Base-by-base conservation (phyloP, 352 stramenopile species). In the Plasmopara viticola region DNA sequence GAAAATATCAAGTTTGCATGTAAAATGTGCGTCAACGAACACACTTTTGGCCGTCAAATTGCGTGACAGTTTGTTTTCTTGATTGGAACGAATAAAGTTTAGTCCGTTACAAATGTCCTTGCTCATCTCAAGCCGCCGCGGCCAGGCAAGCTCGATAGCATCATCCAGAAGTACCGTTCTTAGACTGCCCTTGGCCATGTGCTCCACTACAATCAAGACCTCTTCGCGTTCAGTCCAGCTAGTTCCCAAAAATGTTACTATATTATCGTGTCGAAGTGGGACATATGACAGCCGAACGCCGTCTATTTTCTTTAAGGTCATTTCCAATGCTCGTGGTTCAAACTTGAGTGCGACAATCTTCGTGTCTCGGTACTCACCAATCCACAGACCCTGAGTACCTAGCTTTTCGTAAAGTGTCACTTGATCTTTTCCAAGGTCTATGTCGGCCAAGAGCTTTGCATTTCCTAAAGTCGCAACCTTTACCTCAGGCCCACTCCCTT, bases 1-100 rank as follows among this genome's bases (percentile, higher is more conserved):
- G 48, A 91, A 84, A 14, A 87, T 72, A 45, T 91, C 78, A 10
- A 91, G 56, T 53, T 91, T 91, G 50, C 78, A 89, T 35, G 67
- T 77, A n/a, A 85, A 53, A 5, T 84, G 63, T 5, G 50, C 60
- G 37, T 74, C 66, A 47, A 75, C 69, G 10, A 91, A 56, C 41
- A 87, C 71, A 47, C 70, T 87, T 40, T 65, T 78, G n/a, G 60
- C 61, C 12, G 75, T 84, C 20, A 90, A 28, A 30, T 81, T 81
- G 12, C 70, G 64, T 15, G 70, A 75, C 17, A 86, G 47, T 12
- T 66, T 58, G 5, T 51, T 53, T 13, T 61, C 54, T 3, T 68
- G 58, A 12, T 59, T 44, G 0, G 72, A 82, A 34, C 80, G 74
- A 13, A 86, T 44, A 38, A 84, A 88, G 10, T 59, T 57, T 14